Evolutionary conservation across 495 filamentous ascomycete species (phyloP).

Genomic region (Acidomyces sp.): DNA sequence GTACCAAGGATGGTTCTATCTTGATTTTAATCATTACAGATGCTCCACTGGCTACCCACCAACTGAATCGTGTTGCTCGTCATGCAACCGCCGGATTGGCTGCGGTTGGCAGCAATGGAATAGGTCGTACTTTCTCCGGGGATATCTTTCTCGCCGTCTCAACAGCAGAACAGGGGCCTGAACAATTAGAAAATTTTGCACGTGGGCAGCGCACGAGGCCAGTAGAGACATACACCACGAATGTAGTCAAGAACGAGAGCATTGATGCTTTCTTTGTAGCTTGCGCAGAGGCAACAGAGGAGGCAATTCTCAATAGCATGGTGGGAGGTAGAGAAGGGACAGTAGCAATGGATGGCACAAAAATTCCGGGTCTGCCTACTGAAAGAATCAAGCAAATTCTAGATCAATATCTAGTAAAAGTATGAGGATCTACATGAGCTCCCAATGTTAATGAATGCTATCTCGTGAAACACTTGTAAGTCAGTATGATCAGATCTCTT

Average conservation of each 20-base stretch:
- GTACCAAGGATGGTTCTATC: slow-evolving; percentile 40
- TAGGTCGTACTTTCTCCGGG: slow-evolving; percentile 34
- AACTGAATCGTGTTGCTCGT: slow-evolving; percentile 40
- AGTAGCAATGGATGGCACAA: slow-evolving; percentile 28
- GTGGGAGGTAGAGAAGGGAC: slow-evolving; percentile 38
- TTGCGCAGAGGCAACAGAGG: slow-evolving; percentile 38
- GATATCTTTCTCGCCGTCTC: slow-evolving; percentile 44
- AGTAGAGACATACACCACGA: slow-evolving; percentile 25
- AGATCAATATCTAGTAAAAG: slow-evolving; percentile 28
- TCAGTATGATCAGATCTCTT: no score
- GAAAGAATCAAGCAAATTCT: slow-evolving; percentile 36
- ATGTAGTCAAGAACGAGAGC: slow-evolving; percentile 35
- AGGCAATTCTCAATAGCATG: slow-evolving; percentile 39
- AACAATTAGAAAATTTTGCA: slow-evolving; percentile 10
- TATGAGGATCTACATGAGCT: no score
- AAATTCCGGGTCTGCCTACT: slow-evolving; percentile 35
- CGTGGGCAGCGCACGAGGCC: slow-evolving; percentile 18
- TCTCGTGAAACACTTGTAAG: no score
- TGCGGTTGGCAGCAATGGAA: slow-evolving; percentile 33
- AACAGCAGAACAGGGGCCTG: slow-evolving; percentile 33
- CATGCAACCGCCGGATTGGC: slow-evolving; percentile 39
- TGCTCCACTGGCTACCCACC: slow-evolving; percentile 37
- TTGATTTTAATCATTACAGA: slow-evolving; percentile 41
- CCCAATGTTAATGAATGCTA: no score
- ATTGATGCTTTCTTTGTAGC: slow-evolving; percentile 40